A percentile compares a stretch with the other conserved stretches of the same genome.
Evolutionary conservation across 768 basidiomycete genomes (phyloP).

Genomic region (Trametes coccinea): DNA sequence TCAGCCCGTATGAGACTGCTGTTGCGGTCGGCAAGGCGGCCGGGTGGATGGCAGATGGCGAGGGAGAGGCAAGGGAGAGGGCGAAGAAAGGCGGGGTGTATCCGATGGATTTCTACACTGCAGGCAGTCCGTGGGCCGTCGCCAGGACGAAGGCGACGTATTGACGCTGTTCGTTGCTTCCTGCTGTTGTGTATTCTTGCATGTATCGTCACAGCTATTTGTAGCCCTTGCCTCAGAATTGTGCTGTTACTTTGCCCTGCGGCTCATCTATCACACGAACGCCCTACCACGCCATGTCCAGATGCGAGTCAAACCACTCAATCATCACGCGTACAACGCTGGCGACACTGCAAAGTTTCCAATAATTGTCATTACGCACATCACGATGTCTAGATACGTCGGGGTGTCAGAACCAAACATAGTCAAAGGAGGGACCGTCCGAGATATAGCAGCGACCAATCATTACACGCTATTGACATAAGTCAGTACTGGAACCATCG

Average conservation of each 20-base stretch:
- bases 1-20: slow-evolving; percentile 92
- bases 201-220: not conserved
- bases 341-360: no score
- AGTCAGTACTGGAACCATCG: not conserved
- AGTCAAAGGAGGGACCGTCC: no score
- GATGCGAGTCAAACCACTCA: no score
- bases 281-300: no score
- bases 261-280: no score
- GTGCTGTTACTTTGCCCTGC: not conserved
- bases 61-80: slow-evolving; percentile 16
- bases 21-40: slow-evolving; percentile 72
- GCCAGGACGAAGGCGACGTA: slow-evolving; percentile 60
- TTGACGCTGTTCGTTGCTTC: slow-evolving; percentile 5
- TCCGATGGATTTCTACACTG: slow-evolving; percentile 96
- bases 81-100: slow-evolving; percentile 52
- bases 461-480: slow-evolving; percentile 4
- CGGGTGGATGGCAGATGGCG: slow-evolving; percentile 61
- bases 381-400: no score
- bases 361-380: no score
- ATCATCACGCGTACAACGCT: no score
- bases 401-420: no score
- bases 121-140: slow-evolving; percentile 74
- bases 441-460: not conserved
- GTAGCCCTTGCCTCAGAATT: not conserved
- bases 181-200: not conserved